Evolutionary conservation across 2,329 filamentous ascomycete genomes (phyloP).

Genomic region (Calycina marina): DNA sequence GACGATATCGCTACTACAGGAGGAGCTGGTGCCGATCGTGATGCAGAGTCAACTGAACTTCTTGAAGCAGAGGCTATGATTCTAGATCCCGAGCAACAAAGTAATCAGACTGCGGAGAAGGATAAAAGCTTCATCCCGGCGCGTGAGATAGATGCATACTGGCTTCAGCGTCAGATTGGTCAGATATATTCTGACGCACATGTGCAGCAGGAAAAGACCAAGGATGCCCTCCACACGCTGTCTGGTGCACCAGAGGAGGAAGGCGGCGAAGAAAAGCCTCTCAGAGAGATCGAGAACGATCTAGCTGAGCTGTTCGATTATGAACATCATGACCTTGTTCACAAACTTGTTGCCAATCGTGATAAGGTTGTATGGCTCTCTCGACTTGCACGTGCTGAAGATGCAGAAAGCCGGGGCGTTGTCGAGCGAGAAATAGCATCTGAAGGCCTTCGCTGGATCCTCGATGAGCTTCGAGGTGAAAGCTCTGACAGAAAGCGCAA

Average conservation of each 20-base stretch:
- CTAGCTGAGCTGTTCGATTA: slow-evolving; percentile 98
- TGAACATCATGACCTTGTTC: slow-evolving; percentile 84
- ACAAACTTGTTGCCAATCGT: slow-evolving; percentile 79
- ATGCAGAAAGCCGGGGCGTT: slow-evolving; percentile 57
- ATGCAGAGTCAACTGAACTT: slow-evolving; percentile 33
- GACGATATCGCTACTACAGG: slow-evolving; percentile 35
- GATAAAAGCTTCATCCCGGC: slow-evolving; percentile 56
- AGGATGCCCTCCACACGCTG: slow-evolving; percentile 68
- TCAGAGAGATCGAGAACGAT: slow-evolving; percentile 94
- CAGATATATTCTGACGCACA: slow-evolving; percentile 81
- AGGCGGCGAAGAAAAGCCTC: slow-evolving; percentile 66
- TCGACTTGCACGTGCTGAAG: slow-evolving; percentile 67
- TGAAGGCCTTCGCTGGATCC: slow-evolving; percentile 70
- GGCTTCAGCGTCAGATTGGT: slow-evolving; percentile 88
- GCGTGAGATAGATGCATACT: slow-evolving; percentile 91
- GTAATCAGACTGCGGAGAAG: slow-evolving; percentile 31
- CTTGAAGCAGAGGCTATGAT: slow-evolving; percentile 65
- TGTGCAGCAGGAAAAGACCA: slow-evolving; percentile 83
- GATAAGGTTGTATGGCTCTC: slow-evolving; percentile 96
- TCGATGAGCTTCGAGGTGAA: slow-evolving; percentile 77
- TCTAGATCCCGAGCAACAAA: slow-evolving; percentile 51
- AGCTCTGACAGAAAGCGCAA: slow-evolving; percentile 46
- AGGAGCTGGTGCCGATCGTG: slow-evolving; percentile 31
- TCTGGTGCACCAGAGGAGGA: slow-evolving; percentile 60
- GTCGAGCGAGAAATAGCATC: slow-evolving; percentile 87